Base-by-base conservation (phyloP, 1,139 yeast genomes). In the Lodderomyces orthopsilosis region DNA sequence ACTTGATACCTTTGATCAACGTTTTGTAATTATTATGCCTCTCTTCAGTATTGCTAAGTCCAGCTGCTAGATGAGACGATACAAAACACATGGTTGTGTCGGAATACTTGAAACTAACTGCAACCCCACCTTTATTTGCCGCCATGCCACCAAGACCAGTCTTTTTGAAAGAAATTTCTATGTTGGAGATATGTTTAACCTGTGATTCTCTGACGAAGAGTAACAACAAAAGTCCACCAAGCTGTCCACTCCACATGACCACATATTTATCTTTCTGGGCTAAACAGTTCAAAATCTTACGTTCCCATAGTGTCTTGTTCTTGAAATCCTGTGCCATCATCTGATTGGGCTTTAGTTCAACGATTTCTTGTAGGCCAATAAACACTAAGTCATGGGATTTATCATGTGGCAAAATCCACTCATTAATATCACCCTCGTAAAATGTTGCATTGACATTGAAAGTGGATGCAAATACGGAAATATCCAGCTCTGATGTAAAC, bases 61-160 rank as follows among this genome's bases (percentile, higher is more conserved):
- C 98, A 0, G 98, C 98, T 0, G 98, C 96, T 51, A 67, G 72
- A 69, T 93, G 99, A 2, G 95, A 86, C 42, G 90, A 85, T 26
- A 89, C 84, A 59, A 88, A 82, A 58, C 95, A 86, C 47, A 87
- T 70, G 0, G 87, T 75, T 1, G 93, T 79, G 42, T 82, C 83
- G 9, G 89, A 89, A 51, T 85, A 78, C 45, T 82, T 75, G 62
- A 93, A 81, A 50, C 97, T 74, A 10, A 90, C 85, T 0, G 95
- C 91, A 42, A 89, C 84, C 1, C 93, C 96, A 26, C 99, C 99
- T 62, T 93, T 93, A 58, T 93, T 93, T 14, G 98, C 98, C 35
- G 96, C 85, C 58, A 89, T 80, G 13, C 98, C 98, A 15, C 96
- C 96, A 42, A 93, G 70, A 0, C 99, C 99, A 0, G 98, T 94